Base-by-base conservation (phyloP, 2,329 filamentous ascomycete species). In the Myriosclerotinia duriaeana region DNA sequence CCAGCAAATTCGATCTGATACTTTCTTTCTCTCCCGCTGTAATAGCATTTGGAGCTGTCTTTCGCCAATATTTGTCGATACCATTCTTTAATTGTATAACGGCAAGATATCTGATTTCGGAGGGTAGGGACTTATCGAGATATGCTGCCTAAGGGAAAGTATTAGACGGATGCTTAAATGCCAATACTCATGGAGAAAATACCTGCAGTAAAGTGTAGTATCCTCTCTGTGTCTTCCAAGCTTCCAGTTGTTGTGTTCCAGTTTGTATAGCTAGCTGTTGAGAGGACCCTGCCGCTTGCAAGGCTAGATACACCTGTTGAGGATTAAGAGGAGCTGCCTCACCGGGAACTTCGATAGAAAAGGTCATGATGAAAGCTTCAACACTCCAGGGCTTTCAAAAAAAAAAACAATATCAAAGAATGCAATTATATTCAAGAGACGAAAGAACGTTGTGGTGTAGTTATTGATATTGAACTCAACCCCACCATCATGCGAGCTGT, bases 21-120 rank as follows among this genome's bases (percentile, higher is more conserved):
- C 84, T 76, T 12, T 84, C 80, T 78, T 95, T 97, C 76, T 97
- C 91, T 26, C 89, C 85, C 38, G 86, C 85, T 76, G 89, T 87
- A 66, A 90, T 85, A 60, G 91, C 87, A 44, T 90, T 91, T 76
- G 38, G 76, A 61, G 66, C 78, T 72, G 44, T 79, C 76, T 84
- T 92, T 75, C 95, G 86, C 95, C 95, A 99, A 78, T 93, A 92
- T 76, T 90, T 93, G 77, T 98, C 94, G 78, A 98, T 93, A 65
- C 93, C 95, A 77, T 98, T 97, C 77, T 98, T 98, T 64, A 99
- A 84, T 76, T 97, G 91, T 72, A 98, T 97, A 67, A 98, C 87
- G 65, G 94, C 91, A 14, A 97, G 87, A 74, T 96, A 93, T 69
- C 95, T 90, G 64, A 94, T 85, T 74, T 96, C 89, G 67, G 86